Base-by-base conservation (phyloP, 2,329 filamentous ascomycete genomes). In the Zymoseptoria pseudotritici region DNA sequence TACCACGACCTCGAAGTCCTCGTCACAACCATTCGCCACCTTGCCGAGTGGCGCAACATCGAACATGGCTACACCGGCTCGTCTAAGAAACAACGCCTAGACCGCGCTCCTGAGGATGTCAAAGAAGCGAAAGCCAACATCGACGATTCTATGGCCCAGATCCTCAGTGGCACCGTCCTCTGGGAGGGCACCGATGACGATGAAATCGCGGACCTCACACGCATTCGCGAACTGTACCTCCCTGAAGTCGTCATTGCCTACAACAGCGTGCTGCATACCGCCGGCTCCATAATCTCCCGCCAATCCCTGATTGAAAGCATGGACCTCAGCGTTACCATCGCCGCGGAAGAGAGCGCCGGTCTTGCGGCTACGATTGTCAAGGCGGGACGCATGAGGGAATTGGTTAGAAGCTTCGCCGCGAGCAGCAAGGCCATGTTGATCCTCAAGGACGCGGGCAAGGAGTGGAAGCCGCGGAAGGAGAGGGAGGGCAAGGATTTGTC, bases 211-310 rank as follows among this genome's bases (percentile, higher is more conserved):
- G 84, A 89, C 58, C 82, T 91, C 54, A 75, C 76, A 54, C 76
- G 80, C 22, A 83, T 97, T 56, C 86, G 91, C 65, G 82, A 85
- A 58, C 83, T 84, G 0, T 97, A 96, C 74, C 80, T 99, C 2
- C 92, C 94, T 1, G 91, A 97, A 72, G 83, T 90, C 19, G 80
- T 96, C 50, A 81, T 99, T 55, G 90, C 89, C 2, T 97, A 94
- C 72, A 85, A 94, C 71, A 87, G 84, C 68, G 86, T 89, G 1
- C 78, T 97, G 55, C 89, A 95, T 72, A 89, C 88, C 70, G 88
- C 89, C 0, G 91, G 90, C 3, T 86, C 85, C 53, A 82, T 84
- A 54, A 78, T 95, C 51, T 87, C 86, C 53, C 86, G 91, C 51
- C 89, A 93, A 60, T 83, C 88, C 65, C 80, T 96, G 19, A 81